phyloP scores from a whole-genome alignment of 352 stramenopile species.

The Phytopythium chamaehyphon region DNA sequence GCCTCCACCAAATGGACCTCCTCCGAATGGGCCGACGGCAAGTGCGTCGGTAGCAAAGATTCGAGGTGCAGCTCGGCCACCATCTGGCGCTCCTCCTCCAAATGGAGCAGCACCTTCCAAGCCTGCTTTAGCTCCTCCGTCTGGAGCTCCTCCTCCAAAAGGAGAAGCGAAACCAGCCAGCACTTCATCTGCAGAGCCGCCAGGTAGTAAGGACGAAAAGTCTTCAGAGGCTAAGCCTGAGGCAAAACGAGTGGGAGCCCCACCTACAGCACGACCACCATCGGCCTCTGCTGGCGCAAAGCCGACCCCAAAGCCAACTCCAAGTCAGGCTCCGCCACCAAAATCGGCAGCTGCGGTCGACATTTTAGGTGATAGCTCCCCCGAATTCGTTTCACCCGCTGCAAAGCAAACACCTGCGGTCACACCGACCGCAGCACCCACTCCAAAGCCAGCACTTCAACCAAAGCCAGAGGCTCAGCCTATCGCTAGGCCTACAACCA shows the following conservation, averaged over 20 bases:
- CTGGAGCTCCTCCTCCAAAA: slow-evolving; percentile 15
- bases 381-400: slow-evolving; percentile 4
- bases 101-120: slow-evolving; percentile 13
- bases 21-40: slow-evolving; percentile 33
- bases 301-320: neutral
- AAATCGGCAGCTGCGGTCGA: slow-evolving; percentile 24
- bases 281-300: slow-evolving; percentile 1
- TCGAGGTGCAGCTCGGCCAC: slow-evolving; percentile 48
- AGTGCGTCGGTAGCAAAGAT: slow-evolving; percentile 78
- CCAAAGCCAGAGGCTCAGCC: slow-evolving; percentile 10
- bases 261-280: slow-evolving; percentile 10
- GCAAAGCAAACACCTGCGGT: neutral
- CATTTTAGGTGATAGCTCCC: slow-evolving; percentile 30
- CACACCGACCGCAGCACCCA: neutral
- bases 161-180: slow-evolving; percentile 12
- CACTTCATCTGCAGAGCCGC: slow-evolving; percentile 6
- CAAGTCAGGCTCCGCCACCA: slow-evolving; percentile 5
- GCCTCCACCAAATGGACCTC: slow-evolving; percentile 57
- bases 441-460: neutral
- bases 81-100: slow-evolving; percentile 27
- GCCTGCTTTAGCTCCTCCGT: slow-evolving; percentile 8
- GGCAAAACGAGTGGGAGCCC: slow-evolving; percentile 19
- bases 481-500: neutral
- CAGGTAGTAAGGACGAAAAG: slow-evolving; percentile 15
- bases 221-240: slow-evolving; percentile 19